phyloP scores from a whole-genome alignment of 176 grass and related monocot genomes.

The Saccharum spontaneum region DNA sequence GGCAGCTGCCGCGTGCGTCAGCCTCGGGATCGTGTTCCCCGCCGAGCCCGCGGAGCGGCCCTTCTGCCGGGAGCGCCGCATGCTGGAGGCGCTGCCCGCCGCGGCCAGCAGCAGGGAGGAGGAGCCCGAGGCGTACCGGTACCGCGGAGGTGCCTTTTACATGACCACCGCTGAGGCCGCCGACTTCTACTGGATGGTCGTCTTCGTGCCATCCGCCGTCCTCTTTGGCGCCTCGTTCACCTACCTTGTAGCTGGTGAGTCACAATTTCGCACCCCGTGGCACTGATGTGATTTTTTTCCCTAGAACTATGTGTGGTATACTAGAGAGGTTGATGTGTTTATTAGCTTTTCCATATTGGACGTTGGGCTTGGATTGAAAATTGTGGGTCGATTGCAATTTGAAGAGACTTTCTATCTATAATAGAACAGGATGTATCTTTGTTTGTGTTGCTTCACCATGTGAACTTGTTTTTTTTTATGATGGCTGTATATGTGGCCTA shows the following conservation, averaged over 20 bases:
- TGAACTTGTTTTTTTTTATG: neutral
- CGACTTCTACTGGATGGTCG: slow-evolving; percentile 96
- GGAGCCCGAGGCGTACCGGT: slow-evolving; percentile 78
- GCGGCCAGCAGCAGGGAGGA: slow-evolving; percentile 57
- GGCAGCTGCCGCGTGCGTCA: slow-evolving; percentile 47
- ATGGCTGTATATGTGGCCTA: neutral
- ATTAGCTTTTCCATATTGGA: neutral
- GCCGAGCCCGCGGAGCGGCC: slow-evolving; percentile 67
- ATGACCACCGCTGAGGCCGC: slow-evolving; percentile 91
- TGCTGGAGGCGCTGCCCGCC: slow-evolving; percentile 73
- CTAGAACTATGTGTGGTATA: neutral
- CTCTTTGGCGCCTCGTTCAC: slow-evolving; percentile 61
- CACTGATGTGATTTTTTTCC: neutral
- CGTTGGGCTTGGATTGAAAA: neutral
- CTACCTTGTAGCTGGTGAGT: slow-evolving; percentile 73
- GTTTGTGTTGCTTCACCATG: neutral
- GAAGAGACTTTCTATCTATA: neutral
- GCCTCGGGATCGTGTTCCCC: slow-evolving; percentile 84
- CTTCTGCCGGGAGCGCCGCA: slow-evolving; percentile 77
- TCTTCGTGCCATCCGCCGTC: slow-evolving; percentile 71
- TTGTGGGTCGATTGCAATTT: neutral
- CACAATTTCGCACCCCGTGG: neutral
- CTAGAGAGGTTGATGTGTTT: neutral
- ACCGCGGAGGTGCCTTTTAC: slow-evolving; percentile 79
- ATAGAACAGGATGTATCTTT: neutral